phyloP scores from a whole-genome alignment of 164 flowering plant genomes.

The Tinospora cordifolia region DNA sequence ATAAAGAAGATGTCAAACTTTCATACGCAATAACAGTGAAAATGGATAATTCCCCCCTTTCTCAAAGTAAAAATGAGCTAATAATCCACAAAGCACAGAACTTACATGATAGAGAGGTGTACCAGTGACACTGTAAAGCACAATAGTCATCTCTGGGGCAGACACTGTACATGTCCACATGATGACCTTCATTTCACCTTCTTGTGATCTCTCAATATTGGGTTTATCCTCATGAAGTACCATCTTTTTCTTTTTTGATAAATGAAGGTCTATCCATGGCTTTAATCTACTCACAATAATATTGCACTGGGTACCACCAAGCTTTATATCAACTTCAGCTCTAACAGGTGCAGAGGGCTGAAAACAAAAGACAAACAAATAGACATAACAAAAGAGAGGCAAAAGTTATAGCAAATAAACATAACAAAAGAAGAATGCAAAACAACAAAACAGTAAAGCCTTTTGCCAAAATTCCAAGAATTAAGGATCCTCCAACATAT shows the following conservation, averaged over 20 bases:
- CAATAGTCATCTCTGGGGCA: constrained; percentile 92
- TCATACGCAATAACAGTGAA: too few species aligned
- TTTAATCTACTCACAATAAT: constrained; percentile 61
- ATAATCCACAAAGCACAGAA: background rate
- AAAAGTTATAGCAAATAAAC: background rate
- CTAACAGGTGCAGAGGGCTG: constrained; percentile 66
- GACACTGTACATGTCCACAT: constrained; percentile 94
- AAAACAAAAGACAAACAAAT: constrained; percentile 17
- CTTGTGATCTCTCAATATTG: constrained; percentile 26
- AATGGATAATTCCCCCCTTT: too few species aligned
- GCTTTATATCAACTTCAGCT: constrained; percentile 85
- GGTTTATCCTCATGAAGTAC: constrained; percentile 48
- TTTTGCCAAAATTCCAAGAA: background rate
- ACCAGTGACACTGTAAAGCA: constrained; percentile 56
- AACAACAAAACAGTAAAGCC: background rate
- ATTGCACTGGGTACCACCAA: constrained; percentile 90
- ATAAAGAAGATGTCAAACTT: too few species aligned
- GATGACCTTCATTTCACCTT: constrained; percentile 43
- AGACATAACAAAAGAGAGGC: background rate
- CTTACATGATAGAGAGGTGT: constrained; percentile 76
- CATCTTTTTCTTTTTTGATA: constrained; percentile 57
- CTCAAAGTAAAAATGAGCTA: background rate
- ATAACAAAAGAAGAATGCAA: background rate
- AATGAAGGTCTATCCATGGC: constrained; percentile 60
- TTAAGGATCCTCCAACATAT: too few species aligned